These are phyloP conservation scores for Colletotrichum tofieldiae DNA, from an alignment of 2,329 filamentous ascomycete species.

Conservation along the genomic window DNA sequence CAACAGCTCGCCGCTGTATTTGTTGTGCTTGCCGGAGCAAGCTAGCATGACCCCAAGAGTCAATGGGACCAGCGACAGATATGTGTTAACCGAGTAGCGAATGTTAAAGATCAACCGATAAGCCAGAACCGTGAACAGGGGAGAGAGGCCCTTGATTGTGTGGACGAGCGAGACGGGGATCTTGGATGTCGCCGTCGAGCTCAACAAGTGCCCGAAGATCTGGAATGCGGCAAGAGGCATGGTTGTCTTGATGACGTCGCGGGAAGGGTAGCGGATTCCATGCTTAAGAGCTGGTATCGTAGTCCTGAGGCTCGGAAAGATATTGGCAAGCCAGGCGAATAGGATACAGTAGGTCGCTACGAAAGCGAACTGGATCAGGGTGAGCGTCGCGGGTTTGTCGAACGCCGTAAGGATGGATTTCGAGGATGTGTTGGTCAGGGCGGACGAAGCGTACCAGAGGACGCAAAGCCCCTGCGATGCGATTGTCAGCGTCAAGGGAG, in stretches of 20 bases:
- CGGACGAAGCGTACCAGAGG: constrained; percentile 95
- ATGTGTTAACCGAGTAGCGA: constrained; percentile 88
- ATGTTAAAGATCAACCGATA: constrained; percentile 93
- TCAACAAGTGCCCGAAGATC: constrained; percentile 92
- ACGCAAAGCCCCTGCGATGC: constrained; percentile 81
- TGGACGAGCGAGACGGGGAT: constrained; percentile 98
- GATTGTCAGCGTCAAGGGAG: constrained; percentile 19
- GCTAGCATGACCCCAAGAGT: constrained; percentile 96
- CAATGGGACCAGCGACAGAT: constrained; percentile 89
- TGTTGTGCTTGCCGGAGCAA: constrained; percentile 83
- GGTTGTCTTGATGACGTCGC: constrained; percentile 87
- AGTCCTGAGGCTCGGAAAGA: constrained; percentile 80
- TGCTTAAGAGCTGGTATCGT: constrained; percentile 85
- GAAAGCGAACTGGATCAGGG: constrained; percentile 92
- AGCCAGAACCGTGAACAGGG: constrained; percentile 93
- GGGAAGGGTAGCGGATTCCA: constrained; percentile 85
- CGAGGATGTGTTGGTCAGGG: constrained; percentile 96
- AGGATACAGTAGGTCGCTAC: constrained; percentile 90
- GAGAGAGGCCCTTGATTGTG: constrained; percentile 97
- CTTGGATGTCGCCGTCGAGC: constrained; percentile 92
- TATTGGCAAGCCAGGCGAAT: constrained; percentile 80
- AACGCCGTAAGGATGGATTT: constrained; percentile 96
- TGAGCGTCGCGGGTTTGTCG: constrained; percentile 91
- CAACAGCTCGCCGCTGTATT: constrained; percentile 86
- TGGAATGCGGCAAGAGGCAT: constrained; percentile 95